Evolutionary conservation across 1,139 yeast genomes (phyloP), one percentile per base, ranked within the genome.

Genomic region (Yamadazyma membranifaciens): DNA sequence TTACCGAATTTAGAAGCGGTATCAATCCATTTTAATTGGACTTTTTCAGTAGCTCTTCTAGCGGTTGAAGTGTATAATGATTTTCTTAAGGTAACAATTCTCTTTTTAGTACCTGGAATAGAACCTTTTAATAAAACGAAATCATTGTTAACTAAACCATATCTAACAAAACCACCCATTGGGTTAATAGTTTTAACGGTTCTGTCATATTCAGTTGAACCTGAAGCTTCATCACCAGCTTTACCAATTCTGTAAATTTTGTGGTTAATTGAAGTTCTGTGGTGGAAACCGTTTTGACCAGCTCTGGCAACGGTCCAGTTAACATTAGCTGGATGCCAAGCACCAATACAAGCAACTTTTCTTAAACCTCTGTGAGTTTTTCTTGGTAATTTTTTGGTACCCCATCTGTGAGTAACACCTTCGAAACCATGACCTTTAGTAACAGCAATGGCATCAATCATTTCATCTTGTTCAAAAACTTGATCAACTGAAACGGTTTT

Each of bases 361-460:
- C 99, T 89, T 73, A 91, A 83, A 92, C 99, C 99, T 86, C 98
- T 89, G 80, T 92, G 99, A 73, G 99, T 92, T 95, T 92, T 92
- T 83, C 99, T 89, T 79, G 99, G 98, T 65, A 92, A 82, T 83
- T 87, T 89, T 92, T 91, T 94, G 85, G 98, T 92, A 74, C 98
- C 98, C 98, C 98, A 92, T 87, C 99, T 89, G 89, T 89, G 96
- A 81, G 98, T 94, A 65, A 91, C 98, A 89, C 99, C 99, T 79
- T 91, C 98, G 87, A 86, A 88, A 83, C 99, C 99, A 83, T 92
- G 78, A 92, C 99, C 99, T 83, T 87, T 91, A 84, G 98, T 94
- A 70, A 94, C 96, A 67, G 97, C 99, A 69, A 91, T 84, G 65
- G 88, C 97, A 67, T 92, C 99, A 66, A 92, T 83, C 87, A 87